These are phyloP conservation scores for Monosporascus sp. DNA, from an alignment of 2,329 filamentous ascomycete genomes.

Conservation along the genomic window DNA sequence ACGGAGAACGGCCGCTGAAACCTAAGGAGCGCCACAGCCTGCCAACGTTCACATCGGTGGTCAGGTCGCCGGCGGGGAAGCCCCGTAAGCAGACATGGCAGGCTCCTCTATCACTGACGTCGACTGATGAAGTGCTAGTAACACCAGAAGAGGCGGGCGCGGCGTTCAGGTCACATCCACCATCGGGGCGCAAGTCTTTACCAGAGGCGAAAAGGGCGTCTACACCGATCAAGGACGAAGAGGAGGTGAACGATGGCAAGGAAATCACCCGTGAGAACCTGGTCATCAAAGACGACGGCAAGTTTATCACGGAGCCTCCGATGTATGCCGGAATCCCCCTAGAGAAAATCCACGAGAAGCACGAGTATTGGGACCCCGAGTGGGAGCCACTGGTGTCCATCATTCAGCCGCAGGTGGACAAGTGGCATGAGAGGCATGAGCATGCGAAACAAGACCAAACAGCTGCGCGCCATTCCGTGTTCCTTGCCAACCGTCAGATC, in stretches of 20 bases:
- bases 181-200: slow-evolving; percentile 24
- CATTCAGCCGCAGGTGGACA: slow-evolving; percentile 38
- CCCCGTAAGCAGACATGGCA: slow-evolving; percentile 5
- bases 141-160: slow-evolving; percentile 12
- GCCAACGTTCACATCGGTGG: slow-evolving; percentile 17
- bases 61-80: slow-evolving; percentile 11
- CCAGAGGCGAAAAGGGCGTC: slow-evolving; percentile 21
- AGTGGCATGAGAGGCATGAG: slow-evolving; percentile 44
- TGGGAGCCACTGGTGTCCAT: slow-evolving; percentile 43
- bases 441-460: slow-evolving; percentile 16
- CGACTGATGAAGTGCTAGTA: slow-evolving; percentile 13
- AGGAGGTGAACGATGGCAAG: slow-evolving; percentile 7
- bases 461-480: slow-evolving; percentile 36
- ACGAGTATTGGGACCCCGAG: slow-evolving; percentile 52
- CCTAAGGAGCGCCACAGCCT: slow-evolving; percentile 25
- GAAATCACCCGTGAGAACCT: slow-evolving; percentile 44
- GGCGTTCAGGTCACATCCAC: slow-evolving; percentile 20
- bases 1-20: slow-evolving; percentile 17
- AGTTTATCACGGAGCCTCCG: slow-evolving; percentile 43
- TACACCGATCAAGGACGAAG: slow-evolving; percentile 14
- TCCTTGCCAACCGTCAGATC: slow-evolving; percentile 50
- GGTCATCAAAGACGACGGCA: slow-evolving; percentile 43
- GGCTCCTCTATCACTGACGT: neutral
- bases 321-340: slow-evolving; percentile 50
- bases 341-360: slow-evolving; percentile 41